phyloP scores from a whole-genome alignment of 2,329 filamentous ascomycete genomes.

The Ophiosphaerella herpotricha region DNA sequence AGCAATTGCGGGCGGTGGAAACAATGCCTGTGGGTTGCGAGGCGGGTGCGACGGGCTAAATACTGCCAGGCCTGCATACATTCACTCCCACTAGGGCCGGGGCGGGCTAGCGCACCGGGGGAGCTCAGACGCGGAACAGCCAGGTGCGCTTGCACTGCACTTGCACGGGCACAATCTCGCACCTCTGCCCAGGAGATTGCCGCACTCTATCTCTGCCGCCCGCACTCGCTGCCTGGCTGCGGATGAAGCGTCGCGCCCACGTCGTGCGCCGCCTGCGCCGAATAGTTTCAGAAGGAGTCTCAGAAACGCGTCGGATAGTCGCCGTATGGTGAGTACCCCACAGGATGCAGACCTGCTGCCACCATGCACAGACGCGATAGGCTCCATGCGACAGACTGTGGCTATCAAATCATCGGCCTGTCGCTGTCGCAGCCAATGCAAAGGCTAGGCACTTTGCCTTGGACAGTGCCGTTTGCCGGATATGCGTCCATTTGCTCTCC shows the following conservation, averaged over 20 bases:
- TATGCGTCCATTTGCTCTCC: constrained; percentile 7
- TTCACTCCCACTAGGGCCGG: constrained; percentile 3
- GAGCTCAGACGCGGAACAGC: constrained; percentile 27
- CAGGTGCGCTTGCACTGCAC: neutral
- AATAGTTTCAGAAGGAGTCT: constrained; percentile 21
- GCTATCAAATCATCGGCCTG: neutral
- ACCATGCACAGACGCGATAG: constrained; percentile 1
- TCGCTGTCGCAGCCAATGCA: neutral
- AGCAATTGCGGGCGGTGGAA: neutral
- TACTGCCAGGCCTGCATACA: constrained; percentile 22
- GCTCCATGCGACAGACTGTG: neutral
- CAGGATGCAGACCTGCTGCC: constrained; percentile 11
- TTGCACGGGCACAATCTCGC: constrained; percentile 2
- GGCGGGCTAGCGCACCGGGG: constrained; percentile 3
- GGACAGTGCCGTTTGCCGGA: constrained; percentile 16
- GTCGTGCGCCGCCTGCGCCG: constrained; percentile 5
- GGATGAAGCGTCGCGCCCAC: neutral
- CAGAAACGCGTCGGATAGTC: constrained; percentile 23
- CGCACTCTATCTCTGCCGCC: constrained; percentile 15
- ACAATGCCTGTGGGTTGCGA: constrained; percentile 1
- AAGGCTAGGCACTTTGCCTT: neutral
- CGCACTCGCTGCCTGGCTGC: constrained; percentile 3
- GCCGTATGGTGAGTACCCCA: constrained; percentile 8
- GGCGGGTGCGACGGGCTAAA: constrained; percentile 16
- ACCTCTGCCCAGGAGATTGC: constrained; percentile 18